These are phyloP conservation scores for Saccharomyces paradoxus DNA, from an alignment of 805 yeast species.

Conservation along the genomic window DNA sequence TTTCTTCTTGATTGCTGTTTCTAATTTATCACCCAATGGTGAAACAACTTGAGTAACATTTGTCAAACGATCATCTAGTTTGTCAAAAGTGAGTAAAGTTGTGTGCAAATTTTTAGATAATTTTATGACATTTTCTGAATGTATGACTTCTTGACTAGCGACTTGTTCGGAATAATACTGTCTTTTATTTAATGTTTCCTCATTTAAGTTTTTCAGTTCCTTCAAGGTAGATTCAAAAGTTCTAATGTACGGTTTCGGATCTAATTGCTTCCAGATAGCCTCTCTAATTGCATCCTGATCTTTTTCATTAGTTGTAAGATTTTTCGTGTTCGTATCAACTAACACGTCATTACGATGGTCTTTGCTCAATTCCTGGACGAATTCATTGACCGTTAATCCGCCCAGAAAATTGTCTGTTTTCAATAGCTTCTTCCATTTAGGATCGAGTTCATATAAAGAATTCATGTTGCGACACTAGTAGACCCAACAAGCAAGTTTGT, in stretches of 20 bases:
- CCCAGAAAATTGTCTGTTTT: constrained; percentile 56
- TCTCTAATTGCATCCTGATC: constrained; percentile 1
- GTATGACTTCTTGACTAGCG: constrained; percentile 52
- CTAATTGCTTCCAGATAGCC: constrained; percentile 35
- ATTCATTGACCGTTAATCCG: constrained; percentile 67
- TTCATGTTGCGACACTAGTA: constrained; percentile 29
- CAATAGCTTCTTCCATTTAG: constrained; percentile 48
- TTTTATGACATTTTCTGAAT: constrained; percentile 56
- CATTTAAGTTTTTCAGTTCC: constrained; percentile 55
- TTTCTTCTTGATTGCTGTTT: constrained; percentile 60
- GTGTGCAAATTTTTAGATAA: constrained; percentile 16
- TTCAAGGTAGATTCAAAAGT: constrained; percentile 81
- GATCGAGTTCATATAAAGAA: constrained; percentile 52
- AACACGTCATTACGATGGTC: constrained; percentile 35
- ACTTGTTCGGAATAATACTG: constrained; percentile 49
- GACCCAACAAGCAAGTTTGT: not conserved
- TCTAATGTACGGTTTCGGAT: constrained; percentile 90
- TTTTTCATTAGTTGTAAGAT: not conserved
- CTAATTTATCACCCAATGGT: constrained; percentile 63
- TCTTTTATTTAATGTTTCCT: constrained; percentile 46
- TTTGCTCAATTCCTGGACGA: constrained; percentile 69
- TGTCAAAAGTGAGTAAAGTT: constrained; percentile 18
- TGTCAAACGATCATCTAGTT: constrained; percentile 28
- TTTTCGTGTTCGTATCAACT: not conserved
- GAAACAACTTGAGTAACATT: constrained; percentile 51